Conservation (phyloP, 305 asterid species). For the Fraxinus floribunda region DNA sequence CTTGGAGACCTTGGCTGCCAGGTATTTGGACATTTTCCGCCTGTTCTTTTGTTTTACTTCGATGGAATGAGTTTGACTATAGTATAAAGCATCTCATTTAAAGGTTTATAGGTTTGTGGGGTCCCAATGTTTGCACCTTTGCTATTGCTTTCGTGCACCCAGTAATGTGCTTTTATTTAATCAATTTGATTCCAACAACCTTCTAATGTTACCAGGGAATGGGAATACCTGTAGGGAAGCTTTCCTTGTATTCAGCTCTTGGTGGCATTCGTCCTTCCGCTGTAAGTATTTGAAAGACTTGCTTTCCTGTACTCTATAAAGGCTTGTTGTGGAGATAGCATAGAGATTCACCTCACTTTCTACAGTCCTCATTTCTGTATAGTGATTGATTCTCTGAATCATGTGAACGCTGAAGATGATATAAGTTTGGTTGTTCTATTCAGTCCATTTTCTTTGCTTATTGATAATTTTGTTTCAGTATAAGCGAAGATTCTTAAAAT, state of each 20-base stretch:
- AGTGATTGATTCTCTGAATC: background rate
- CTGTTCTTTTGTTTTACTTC: background rate
- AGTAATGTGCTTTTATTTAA: background rate
- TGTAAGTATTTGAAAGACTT: conserved; percentile 50
- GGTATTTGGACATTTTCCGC: conserved; percentile 22
- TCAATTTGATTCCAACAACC: background rate
- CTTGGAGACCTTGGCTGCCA: conserved; percentile 66
- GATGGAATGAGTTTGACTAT: background rate
- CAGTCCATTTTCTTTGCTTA: background rate
- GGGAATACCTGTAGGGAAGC: conserved; percentile 98
- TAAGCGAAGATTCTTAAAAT: background rate
- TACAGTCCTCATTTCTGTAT: background rate
- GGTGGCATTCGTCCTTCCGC: conserved; percentile 98
- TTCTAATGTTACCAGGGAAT: conserved; percentile 65
- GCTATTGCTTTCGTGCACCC: background rate
- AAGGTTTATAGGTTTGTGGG: background rate
- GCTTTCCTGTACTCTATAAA: conserved; percentile 11
- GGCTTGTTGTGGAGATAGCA: background rate
- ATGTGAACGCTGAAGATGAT: background rate
- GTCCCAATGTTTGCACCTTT: background rate
- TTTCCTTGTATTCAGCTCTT: conserved; percentile 89
- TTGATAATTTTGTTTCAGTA: background rate
- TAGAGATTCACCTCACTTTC: background rate
- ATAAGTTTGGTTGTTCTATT: background rate
- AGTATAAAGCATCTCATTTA: background rate